Percentiles rank a stretch among this genome's conserved stretches.
Evolutionary conservation across 208 protist genomes (phyloP).

Genomic region (Phytomonas serpens): DNA sequence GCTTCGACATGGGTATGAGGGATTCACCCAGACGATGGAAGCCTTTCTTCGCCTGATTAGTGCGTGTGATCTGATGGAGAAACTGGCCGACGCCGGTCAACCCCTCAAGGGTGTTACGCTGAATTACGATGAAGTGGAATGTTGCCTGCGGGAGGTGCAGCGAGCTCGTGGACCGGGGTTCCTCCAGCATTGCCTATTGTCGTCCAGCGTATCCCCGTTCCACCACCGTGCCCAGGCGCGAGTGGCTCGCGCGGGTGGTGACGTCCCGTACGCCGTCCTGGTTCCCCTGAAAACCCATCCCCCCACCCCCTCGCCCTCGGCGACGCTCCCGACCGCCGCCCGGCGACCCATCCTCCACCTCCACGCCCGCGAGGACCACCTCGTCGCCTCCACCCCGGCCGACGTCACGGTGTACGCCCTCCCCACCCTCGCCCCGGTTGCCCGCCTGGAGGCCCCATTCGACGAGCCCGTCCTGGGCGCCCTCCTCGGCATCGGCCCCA

Average conservation of each 20-base stretch:
- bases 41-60: slow-evolving; percentile 62
- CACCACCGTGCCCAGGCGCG: slow-evolving; percentile 16
- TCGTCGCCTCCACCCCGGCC: slow-evolving; percentile 15
- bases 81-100: slow-evolving; percentile 29
- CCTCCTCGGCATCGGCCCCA: not conserved
- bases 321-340: slow-evolving; percentile 13
- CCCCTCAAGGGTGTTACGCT: slow-evolving; percentile 14
- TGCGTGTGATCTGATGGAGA: slow-evolving; percentile 33
- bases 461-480: not conserved
- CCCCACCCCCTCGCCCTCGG: slow-evolving; percentile 38
- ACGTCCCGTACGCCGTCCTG: slow-evolving; percentile 49
- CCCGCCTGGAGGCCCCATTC: not conserved
- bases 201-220: slow-evolving; percentile 38
- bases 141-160: slow-evolving; percentile 42
- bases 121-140: slow-evolving; percentile 25
- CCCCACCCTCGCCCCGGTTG: not conserved
- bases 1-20: slow-evolving; percentile 18
- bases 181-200: slow-evolving; percentile 55
- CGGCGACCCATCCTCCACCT: slow-evolving; percentile 19
- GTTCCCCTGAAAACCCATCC: slow-evolving; percentile 44
- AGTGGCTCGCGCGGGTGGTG: not conserved
- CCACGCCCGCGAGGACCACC: slow-evolving; percentile 43
- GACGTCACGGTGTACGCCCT: not conserved
- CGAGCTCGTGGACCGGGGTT: slow-evolving; percentile 32
- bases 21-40: slow-evolving; percentile 42